Evolutionary conservation across 2,329 filamentous ascomycete species (phyloP), one percentile per base, ranked within the genome.

Genomic region (Cercospora zeina): DNA sequence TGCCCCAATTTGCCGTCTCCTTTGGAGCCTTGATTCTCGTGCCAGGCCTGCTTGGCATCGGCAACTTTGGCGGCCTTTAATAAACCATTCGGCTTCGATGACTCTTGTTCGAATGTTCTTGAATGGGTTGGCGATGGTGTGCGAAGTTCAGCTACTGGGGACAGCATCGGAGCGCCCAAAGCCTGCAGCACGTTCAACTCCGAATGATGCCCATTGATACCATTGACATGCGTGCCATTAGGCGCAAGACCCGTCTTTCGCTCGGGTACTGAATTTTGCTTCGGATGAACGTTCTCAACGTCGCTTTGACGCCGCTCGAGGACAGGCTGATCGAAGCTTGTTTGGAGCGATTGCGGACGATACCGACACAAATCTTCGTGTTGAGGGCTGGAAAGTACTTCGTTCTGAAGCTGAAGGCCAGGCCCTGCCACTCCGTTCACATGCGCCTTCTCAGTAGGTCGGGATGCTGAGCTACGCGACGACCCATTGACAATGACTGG

Each of bases 101-200:
- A 70, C 19, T 67, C 63, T 16, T 67, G 63, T 8, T 86, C 85
- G 54, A 81, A 77, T 53, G 82, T 86, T 59, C 87, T 81, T 59
- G 78, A 77, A 11, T 82, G 79, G 2, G 82, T 88, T 1, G 89
- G 88, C 1, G 89, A 90, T 2, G 89, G 87, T 0, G 87, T 89
- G n/a, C 83, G 82, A 5, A 84, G 83, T 76, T 92, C 89, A 58
- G 88, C 89, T 0, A 92, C 89, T 0, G 89, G 89, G 0, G 89
- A 92, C 1, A 93, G 79, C 21, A 82, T 65, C 4, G 80, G 79
- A 34, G 67, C 70, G 7, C 66, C 56, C 24, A 65, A 53, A 24
- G 62, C 62, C n/a, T 49, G 57, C 14, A 49, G 50, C 21, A 36
- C 21, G 42, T 30, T 37, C 27, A 51, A 34, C 8, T 69, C 68